Evolutionary conservation across 2,329 filamentous ascomycete genomes (phyloP).

Genomic region (Dryadomyces quercivorus): DNA sequence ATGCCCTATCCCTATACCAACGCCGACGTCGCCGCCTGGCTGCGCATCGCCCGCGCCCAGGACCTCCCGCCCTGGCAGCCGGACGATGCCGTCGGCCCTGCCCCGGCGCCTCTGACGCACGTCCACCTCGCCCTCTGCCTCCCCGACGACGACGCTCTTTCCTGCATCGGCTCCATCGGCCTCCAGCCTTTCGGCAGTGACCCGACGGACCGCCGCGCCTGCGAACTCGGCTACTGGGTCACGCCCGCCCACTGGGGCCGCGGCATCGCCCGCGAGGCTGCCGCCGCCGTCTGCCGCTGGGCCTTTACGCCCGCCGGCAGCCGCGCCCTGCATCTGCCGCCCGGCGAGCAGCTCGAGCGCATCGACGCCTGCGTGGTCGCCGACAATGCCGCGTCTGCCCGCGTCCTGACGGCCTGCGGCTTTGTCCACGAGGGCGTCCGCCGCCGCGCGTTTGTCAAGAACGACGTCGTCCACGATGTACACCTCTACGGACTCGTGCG

Average conservation of each 20-base stretch:
- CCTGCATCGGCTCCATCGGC: slow-evolving; percentile 29
- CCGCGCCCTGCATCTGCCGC: not conserved
- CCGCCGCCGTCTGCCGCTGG: slow-evolving; percentile 27
- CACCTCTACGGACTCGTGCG: slow-evolving; percentile 22
- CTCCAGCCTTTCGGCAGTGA: slow-evolving; percentile 23
- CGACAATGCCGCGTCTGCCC: slow-evolving; percentile 27
- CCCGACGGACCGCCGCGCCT: slow-evolving; percentile 23
- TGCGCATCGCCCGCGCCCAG: slow-evolving; percentile 11
- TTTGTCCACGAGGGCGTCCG: slow-evolving; percentile 30
- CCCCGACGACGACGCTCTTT: not conserved
- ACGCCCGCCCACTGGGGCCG: slow-evolving; percentile 29
- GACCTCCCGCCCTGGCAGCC: not conserved
- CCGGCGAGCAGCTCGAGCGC: slow-evolving; percentile 22
- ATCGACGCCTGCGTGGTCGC: slow-evolving; percentile 27
- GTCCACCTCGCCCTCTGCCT: slow-evolving; percentile 24
- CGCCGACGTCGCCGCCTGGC: slow-evolving; percentile 22
- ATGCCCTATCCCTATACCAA: slow-evolving; percentile 35
- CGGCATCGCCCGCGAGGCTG: slow-evolving; percentile 30
- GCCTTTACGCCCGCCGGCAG: slow-evolving; percentile 19
- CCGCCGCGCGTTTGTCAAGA: slow-evolving; percentile 29
- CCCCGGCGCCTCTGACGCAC: not conserved
- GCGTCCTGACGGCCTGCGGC: slow-evolving; percentile 29
- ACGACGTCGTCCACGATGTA: slow-evolving; percentile 26
- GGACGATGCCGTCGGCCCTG: not conserved
- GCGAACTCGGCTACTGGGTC: slow-evolving; percentile 39